phyloP scores from a whole-genome alignment of 805 yeast species.

The Helenozyma baotianmanensis region DNA sequence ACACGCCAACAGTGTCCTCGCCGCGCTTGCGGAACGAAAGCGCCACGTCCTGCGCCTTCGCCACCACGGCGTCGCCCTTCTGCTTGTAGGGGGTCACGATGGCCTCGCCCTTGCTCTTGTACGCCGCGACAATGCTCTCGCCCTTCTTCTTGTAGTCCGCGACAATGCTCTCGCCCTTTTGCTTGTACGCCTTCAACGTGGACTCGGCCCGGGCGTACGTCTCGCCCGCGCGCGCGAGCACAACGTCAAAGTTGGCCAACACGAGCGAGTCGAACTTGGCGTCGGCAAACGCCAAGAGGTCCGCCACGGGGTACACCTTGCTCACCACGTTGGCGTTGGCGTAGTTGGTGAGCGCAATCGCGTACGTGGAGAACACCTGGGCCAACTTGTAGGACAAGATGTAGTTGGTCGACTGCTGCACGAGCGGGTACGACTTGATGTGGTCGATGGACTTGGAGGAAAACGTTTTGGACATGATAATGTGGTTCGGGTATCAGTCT shows the following conservation, averaged over 20 bases:
- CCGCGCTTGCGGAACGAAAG: conserved; percentile 9
- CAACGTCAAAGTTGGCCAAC: conserved; percentile 20
- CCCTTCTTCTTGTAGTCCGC: conserved; percentile 7
- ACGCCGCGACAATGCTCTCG: conserved; percentile 4
- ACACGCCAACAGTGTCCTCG: conserved; percentile 11
- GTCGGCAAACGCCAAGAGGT: conserved; percentile 20
- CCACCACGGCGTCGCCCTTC: conserved; percentile 6
- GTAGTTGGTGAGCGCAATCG: conserved; percentile 17
- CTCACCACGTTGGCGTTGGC: conserved; percentile 21
- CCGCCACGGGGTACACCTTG: conserved; percentile 15
- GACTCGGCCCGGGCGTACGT: neutral
- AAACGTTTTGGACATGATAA: conserved; percentile 22
- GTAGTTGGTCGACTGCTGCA: conserved; percentile 18
- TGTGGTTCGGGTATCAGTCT: too few species aligned
- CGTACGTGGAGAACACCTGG: conserved; percentile 21
- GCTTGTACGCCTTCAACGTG: conserved; percentile 5
- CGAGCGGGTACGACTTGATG: conserved; percentile 27
- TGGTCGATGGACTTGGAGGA: conserved; percentile 31
- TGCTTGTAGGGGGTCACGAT: conserved; percentile 8
- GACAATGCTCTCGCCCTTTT: conserved; percentile 5
- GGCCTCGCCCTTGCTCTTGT: conserved; percentile 6
- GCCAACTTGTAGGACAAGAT: conserved; percentile 24
- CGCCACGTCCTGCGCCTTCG: conserved; percentile 7
- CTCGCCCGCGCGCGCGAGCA: conserved; percentile 3
- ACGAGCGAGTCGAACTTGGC: conserved; percentile 19